Evolutionary conservation across 192 early-diverging fungal species (phyloP).

Genomic region (Podila epigama): DNA sequence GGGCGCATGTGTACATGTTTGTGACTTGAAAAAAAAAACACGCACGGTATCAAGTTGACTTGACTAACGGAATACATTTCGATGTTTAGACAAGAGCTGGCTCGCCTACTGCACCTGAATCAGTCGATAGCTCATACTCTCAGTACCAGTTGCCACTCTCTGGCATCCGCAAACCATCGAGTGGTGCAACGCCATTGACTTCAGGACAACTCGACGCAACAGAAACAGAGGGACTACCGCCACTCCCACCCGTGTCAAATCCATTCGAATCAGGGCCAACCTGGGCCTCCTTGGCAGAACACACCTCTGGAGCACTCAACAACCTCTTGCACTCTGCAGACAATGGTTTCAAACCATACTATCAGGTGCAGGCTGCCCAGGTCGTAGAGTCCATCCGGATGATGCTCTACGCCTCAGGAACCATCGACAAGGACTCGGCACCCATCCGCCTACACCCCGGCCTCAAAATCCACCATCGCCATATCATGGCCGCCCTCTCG

Average conservation of each 20-base stretch:
- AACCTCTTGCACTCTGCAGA: constrained; percentile 42
- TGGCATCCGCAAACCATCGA: constrained; percentile 12
- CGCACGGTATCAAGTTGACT: no score
- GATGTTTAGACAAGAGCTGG: constrained; percentile 31
- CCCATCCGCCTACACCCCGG: constrained; percentile 68
- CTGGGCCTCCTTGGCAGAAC: constrained; percentile 38
- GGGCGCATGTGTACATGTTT: no score
- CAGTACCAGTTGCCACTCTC: neutral
- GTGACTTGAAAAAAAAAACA: no score
- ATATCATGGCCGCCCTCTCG: constrained; percentile 82
- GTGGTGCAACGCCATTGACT: neutral
- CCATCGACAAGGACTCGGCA: constrained; percentile 71
- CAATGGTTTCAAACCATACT: constrained; percentile 37
- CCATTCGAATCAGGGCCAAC: constrained; percentile 42
- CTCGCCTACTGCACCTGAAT: constrained; percentile 11
- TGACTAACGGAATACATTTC: no score
- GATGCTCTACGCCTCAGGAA: constrained; percentile 85
- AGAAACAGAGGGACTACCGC: constrained; percentile 10
- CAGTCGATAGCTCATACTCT: neutral
- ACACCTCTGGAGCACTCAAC: constrained; percentile 24
- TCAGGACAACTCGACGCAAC: neutral
- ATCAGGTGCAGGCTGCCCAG: constrained; percentile 37
- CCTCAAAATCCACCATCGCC: constrained; percentile 74
- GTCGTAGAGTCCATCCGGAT: constrained; percentile 82
- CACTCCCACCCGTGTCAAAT: constrained; percentile 30